Base-by-base conservation (phyloP, 78 protist species). In the slime mould (Dictyostelium discoideum) region DNA sequence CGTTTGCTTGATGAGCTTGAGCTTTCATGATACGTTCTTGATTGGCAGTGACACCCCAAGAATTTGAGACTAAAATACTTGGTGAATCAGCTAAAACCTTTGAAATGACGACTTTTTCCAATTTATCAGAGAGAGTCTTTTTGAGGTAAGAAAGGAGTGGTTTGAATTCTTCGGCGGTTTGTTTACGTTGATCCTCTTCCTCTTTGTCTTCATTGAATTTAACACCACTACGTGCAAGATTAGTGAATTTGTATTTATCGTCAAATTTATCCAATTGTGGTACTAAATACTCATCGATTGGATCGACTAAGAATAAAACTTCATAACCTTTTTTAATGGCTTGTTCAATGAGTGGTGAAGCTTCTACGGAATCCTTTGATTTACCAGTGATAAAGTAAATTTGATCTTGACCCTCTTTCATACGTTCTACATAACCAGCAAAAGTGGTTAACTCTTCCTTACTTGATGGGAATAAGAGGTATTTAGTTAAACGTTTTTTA, bases 201-300 rank as follows among this genome's bases (percentile, higher is more conserved):
- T 88, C 98, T 22, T 39, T 48, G 24, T 7, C 86, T 6, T 87
- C 63, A 29, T 84, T 84, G 42, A 98, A 81, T 97, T 98, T 90
- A 78, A 98, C 97, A 73, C 98, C 99, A 50, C 98, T 99, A 96
- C 97, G 97, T 85, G 99, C 94, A 18, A 98, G 85, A 97, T 98
- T 97, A 87, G 93, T 85, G 37, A 99, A 93, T 93, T 93, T 87
- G 79, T 93, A 40, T 39, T 82, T 76, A 22, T 95, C 98, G 67
- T 97, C 98, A 92, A 40, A 98, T 57, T 98, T 98, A 40, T 85
- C 60, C 69, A 98, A 44, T 84, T 93, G 93, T 67, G 92, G 95
- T 40, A 99, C 96, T 60, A 96, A 86, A 92, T 98, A 99, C 96
- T 99, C 99, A 95, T 99, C 99, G 83, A 99, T 84, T 44, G 99